A percentile compares a stretch with the other conserved stretches of the same genome.
These are phyloP conservation scores for Pyronema domesticum DNA, from an alignment of 495 filamentous ascomycete genomes.

Conservation along the genomic window DNA sequence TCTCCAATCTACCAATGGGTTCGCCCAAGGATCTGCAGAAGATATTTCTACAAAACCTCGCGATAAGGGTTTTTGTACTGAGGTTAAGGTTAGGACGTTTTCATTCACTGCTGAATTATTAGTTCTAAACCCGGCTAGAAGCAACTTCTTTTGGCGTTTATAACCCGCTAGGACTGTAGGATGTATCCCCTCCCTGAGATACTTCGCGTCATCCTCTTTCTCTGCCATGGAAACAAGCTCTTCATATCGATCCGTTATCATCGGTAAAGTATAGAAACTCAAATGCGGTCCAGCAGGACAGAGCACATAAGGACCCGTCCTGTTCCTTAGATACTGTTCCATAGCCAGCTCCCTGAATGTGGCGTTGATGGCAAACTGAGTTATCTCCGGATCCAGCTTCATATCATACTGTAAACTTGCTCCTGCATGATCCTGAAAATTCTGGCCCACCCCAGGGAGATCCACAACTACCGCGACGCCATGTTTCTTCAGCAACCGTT, in stretches of 20 bases:
- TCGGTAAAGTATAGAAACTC: neutral
- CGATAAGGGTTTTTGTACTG: conserved; percentile 1
- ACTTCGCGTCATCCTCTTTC: neutral
- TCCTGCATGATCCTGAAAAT: conserved; percentile 30
- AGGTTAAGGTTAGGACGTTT: neutral
- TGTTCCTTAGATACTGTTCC: conserved; percentile 24
- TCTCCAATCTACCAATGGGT: conserved; percentile 25
- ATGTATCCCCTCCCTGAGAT: conserved; percentile 25
- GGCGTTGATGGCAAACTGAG: conserved; percentile 15
- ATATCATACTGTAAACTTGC: neutral
- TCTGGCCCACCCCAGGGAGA: conserved; percentile 33
- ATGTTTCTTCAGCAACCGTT: conserved; percentile 23
- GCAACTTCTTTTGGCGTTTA: conserved; percentile 7
- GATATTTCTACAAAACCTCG: conserved; percentile 26
- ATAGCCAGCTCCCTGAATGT: conserved; percentile 28
- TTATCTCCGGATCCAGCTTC: conserved; percentile 12
- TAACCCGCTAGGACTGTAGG: conserved; percentile 27
- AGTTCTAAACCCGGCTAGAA: neutral
- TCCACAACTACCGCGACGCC: conserved; percentile 30
- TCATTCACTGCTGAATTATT: neutral
- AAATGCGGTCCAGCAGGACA: neutral
- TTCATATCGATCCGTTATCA: neutral
- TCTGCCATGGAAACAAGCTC: neutral
- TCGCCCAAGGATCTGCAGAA: conserved; percentile 22
- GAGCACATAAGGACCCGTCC: conserved; percentile 26